phyloP scores from a whole-genome alignment of 805 yeast genomes.

The Cephaloascus albidus region DNA sequence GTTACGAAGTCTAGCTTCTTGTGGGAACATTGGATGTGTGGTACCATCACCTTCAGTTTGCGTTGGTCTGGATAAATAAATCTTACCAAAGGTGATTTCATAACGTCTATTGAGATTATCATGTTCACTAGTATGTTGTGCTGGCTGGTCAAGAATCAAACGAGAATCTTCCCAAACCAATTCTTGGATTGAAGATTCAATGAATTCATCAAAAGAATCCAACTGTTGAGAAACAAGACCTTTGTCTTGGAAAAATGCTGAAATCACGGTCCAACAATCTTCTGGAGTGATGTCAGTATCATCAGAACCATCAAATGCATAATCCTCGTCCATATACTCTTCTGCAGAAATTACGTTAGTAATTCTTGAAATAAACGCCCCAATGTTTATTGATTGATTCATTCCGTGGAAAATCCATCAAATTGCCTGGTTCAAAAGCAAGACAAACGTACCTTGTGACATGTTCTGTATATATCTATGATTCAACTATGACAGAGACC shows the following conservation, averaged over 20 bases:
- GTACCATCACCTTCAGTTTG: constrained; percentile 99
- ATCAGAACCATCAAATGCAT: constrained; percentile 55
- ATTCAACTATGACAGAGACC: too few relatives aligned
- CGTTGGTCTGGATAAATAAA: constrained; percentile 91
- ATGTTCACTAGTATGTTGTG: constrained; percentile 87
- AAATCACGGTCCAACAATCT: constrained; percentile 98
- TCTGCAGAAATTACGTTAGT: too few relatives aligned
- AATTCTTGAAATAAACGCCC: too few relatives aligned
- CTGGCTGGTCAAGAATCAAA: constrained; percentile 92
- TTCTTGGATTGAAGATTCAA: constrained; percentile 93
- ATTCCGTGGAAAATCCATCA: too few relatives aligned
- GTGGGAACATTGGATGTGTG: constrained; percentile 98
- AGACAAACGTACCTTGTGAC: too few relatives aligned
- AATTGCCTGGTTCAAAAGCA: too few relatives aligned
- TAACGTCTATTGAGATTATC: constrained; percentile 89
- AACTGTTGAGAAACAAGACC: constrained; percentile 97
- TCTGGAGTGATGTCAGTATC: constrained; percentile 75
- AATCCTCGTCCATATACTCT: constrained; percentile 7
- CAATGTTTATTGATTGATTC: too few relatives aligned
- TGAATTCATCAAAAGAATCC: constrained; percentile 97
- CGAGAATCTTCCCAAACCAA: constrained; percentile 94
- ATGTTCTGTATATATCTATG: too few relatives aligned
- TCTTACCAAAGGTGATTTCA: constrained; percentile 96
- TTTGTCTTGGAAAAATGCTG: constrained; percentile 91
- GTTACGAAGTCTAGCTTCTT: constrained; percentile 94